These are phyloP conservation scores for Paracoccidioides lutzii DNA, from an alignment of 2,329 filamentous ascomycete genomes.

Conservation along the genomic window DNA sequence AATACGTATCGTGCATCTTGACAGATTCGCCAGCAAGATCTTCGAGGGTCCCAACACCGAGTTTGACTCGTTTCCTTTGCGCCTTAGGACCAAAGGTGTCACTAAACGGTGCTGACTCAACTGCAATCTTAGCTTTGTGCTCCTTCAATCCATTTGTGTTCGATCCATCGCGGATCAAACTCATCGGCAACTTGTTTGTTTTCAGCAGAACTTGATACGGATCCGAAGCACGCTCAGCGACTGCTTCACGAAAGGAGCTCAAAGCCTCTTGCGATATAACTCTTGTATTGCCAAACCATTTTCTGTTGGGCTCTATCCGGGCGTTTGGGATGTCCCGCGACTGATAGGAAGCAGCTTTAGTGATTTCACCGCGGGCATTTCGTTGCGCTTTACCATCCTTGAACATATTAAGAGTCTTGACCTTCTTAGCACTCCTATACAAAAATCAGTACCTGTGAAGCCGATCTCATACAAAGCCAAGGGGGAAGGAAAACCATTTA, in stretches of 20 bases:
- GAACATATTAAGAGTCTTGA: conserved; percentile 79
- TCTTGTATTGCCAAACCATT: conserved; percentile 95
- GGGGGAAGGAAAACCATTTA: not conserved
- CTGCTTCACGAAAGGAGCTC: conserved; percentile 75
- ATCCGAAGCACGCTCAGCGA: conserved; percentile 78
- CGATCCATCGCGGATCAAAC: conserved; percentile 68
- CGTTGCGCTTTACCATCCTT: conserved; percentile 75
- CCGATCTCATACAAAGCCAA: not conserved
- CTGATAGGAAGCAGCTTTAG: conserved; percentile 72
- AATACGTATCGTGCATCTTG: conserved; percentile 68
- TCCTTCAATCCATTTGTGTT: conserved; percentile 76
- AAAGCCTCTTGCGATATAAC: conserved; percentile 83
- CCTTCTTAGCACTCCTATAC: conserved; percentile 59
- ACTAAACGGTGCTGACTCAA: conserved; percentile 73
- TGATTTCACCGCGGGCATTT: conserved; percentile 73
- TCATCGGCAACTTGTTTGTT: conserved; percentile 95
- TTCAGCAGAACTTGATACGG: conserved; percentile 93
- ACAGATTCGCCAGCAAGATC: conserved; percentile 71
- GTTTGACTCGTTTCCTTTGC: conserved; percentile 82
- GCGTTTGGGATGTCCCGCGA: conserved; percentile 69
- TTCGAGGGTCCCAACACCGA: conserved; percentile 66
- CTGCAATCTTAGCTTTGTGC: conserved; percentile 84
- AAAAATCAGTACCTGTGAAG: conserved; percentile 6
- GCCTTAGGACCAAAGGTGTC: conserved; percentile 90
- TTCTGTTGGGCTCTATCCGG: conserved; percentile 86